Percentiles rank a stretch among this genome's conserved stretches.
These are phyloP conservation scores for Mortierella sp. DNA, from an alignment of 371 early-diverging fungal species.

Conservation along the genomic window DNA sequence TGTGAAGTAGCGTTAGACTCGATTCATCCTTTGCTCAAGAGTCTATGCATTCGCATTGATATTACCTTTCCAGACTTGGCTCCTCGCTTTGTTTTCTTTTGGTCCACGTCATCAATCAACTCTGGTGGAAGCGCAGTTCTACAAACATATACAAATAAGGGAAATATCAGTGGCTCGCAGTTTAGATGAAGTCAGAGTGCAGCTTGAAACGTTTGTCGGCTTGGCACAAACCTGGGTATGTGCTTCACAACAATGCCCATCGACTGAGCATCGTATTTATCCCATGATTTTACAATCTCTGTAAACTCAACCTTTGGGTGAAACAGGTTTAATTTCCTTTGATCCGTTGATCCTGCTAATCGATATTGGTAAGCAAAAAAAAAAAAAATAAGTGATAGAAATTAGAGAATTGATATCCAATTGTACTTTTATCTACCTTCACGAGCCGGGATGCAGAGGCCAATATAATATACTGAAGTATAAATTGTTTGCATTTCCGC, in stretches of 20 bases:
- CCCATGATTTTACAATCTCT: conserved; percentile 83
- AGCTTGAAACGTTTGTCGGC: background rate
- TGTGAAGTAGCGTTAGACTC: background rate
- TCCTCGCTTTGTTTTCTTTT: conserved; percentile 61
- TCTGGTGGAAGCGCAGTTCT: conserved; percentile 63
- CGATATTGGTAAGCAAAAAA: background rate
- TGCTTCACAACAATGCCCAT: conserved; percentile 82
- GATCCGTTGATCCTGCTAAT: conserved; percentile 60
- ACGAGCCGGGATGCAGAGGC: conserved; percentile 74
- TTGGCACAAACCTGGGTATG: conserved; percentile 74
- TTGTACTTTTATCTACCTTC: conserved; percentile 56
- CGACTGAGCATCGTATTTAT: conserved; percentile 72
- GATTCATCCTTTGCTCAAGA: background rate
- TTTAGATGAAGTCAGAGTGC: background rate
- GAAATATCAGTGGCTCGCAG: background rate
- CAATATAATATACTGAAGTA: conserved; percentile 93
- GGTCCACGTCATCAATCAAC: conserved; percentile 57
- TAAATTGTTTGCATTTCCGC: conserved; percentile 62
- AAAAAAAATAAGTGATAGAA: background rate
- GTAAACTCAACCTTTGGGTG: conserved; percentile 88
- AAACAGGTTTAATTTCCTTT: conserved; percentile 75
- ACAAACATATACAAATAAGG: background rate
- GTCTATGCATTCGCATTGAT: background rate
- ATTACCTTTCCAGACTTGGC: conserved; percentile 44
- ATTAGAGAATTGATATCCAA: too few species aligned